A percentile compares a stretch with the other conserved stretches of the same genome.
These are phyloP conservation scores for Raffaelea ambrosiae DNA, from an alignment of 2,329 filamentous ascomycete species.

Conservation along the genomic window DNA sequence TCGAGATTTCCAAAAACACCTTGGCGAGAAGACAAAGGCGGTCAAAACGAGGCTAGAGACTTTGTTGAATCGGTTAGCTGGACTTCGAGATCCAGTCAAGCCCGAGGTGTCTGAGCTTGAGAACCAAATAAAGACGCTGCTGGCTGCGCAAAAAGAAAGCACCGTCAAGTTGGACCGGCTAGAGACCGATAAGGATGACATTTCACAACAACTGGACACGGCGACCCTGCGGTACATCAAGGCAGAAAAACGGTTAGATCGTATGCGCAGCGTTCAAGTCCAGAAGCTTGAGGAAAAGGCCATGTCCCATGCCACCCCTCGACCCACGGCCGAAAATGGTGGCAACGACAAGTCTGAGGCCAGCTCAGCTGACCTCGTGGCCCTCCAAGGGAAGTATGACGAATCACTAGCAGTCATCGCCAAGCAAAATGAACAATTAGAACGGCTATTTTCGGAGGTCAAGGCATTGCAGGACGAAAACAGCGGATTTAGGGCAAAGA, in stretches of 20 bases:
- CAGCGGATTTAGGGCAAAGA: slow-evolving; percentile 58
- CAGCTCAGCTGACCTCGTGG: slow-evolving; percentile 46
- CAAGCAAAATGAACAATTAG: slow-evolving; percentile 84
- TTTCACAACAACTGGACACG: slow-evolving; percentile 78
- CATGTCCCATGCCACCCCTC: slow-evolving; percentile 54
- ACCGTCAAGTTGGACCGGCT: slow-evolving; percentile 68
- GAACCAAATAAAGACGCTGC: slow-evolving; percentile 61
- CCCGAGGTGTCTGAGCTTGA: slow-evolving; percentile 68
- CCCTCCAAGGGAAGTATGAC: slow-evolving; percentile 66
- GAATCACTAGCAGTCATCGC: slow-evolving; percentile 67
- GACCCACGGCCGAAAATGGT: slow-evolving; percentile 38
- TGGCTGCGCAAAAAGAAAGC: slow-evolving; percentile 77
- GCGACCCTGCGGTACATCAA: slow-evolving; percentile 89
- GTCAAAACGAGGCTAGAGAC: slow-evolving; percentile 67
- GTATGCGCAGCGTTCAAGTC: slow-evolving; percentile 79
- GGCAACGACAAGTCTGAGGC: slow-evolving; percentile 41
- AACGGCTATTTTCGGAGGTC: slow-evolving; percentile 69
- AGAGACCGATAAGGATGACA: slow-evolving; percentile 69
- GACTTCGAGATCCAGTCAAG: slow-evolving; percentile 43
- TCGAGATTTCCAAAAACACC: slow-evolving; percentile 70
- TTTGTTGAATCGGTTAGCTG: slow-evolving; percentile 52
- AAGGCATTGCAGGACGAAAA: slow-evolving; percentile 69
- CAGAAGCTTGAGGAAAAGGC: slow-evolving; percentile 89
- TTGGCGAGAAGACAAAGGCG: slow-evolving; percentile 64
- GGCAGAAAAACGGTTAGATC: slow-evolving; percentile 89